phyloP scores from a whole-genome alignment of 2,329 filamentous ascomycete species.

The Pseudogymnoascus sp. region DNA sequence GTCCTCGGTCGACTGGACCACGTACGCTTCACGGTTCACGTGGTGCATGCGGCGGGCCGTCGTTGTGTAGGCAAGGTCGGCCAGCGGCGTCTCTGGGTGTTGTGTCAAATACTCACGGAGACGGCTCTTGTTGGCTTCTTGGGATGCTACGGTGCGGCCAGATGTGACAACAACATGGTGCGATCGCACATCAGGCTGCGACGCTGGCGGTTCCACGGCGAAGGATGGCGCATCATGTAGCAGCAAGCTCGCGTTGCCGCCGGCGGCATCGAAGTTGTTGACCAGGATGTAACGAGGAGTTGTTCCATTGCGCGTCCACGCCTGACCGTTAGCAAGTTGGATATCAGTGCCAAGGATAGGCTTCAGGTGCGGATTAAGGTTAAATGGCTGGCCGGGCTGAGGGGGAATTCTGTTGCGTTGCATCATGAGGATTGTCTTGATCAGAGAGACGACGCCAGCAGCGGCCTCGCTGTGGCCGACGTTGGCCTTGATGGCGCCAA shows the following conservation, averaged over 20 bases:
- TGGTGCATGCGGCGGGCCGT: conserved; percentile 45
- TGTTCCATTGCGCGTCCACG: neutral
- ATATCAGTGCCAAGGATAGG: neutral
- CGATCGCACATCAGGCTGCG: conserved; percentile 31
- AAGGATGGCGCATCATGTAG: conserved; percentile 17
- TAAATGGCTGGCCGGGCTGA: neutral
- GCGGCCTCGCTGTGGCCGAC: conserved; percentile 9
- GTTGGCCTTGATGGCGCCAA: conserved; percentile 12
- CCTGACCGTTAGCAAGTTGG: neutral
- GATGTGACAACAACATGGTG: conserved; percentile 37
- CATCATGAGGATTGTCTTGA: conserved; percentile 8
- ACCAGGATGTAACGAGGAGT: neutral
- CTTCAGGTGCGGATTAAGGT: neutral
- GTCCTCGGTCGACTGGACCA: neutral
- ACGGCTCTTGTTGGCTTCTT: conserved; percentile 21
- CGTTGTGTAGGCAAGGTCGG: conserved; percentile 34
- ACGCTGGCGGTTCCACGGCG: conserved; percentile 22
- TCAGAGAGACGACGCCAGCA: neutral
- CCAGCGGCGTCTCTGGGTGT: conserved; percentile 14
- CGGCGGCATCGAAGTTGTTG: conserved; percentile 42
- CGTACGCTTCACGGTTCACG: conserved; percentile 41
- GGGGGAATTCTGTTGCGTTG: neutral
- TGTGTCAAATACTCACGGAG: conserved; percentile 13
- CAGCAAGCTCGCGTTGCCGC: conserved; percentile 19
- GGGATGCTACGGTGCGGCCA: conserved; percentile 33